Percentiles rank a stretch among this genome's conserved stretches.
Evolutionary conservation across 768 basidiomycete genomes (phyloP).

Genomic region (Lactarius sp.): DNA sequence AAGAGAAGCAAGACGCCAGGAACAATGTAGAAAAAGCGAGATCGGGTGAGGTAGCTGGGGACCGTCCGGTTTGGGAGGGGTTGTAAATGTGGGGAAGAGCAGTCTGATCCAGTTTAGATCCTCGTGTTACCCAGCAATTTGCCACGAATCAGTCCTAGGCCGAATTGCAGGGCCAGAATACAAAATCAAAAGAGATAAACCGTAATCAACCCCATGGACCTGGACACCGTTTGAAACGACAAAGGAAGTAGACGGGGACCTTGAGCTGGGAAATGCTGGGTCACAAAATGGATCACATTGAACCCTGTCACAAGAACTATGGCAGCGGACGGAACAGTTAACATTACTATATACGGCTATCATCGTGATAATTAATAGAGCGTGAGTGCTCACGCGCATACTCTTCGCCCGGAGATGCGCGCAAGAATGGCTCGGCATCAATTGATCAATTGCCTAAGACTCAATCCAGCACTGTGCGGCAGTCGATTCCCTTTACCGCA

Average conservation of each 20-base stretch:
- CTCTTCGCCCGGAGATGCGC: slow-evolving; percentile 6
- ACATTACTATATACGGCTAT: background rate
- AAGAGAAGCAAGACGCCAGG: background rate
- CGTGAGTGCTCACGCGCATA: background rate
- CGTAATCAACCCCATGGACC: background rate
- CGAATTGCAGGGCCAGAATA: background rate
- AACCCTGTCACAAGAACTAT: background rate
- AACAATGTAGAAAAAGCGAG: background rate
- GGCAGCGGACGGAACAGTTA: background rate
- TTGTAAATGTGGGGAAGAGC: background rate
- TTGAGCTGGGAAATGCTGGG: background rate
- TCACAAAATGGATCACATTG: background rate
- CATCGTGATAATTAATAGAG: background rate
- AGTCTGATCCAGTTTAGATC: background rate
- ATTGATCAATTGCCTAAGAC: slow-evolving; percentile 1
- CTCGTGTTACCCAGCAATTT: background rate
- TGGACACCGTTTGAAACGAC: slow-evolving; percentile 6
- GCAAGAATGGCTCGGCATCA: slow-evolving; percentile 4
- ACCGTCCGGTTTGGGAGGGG: background rate
- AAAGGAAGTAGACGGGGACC: background rate
- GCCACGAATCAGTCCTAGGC: background rate
- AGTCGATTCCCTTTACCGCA: background rate
- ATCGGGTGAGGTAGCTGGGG: background rate
- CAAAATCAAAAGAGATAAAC: background rate
- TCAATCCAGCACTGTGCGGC: background rate